These are phyloP conservation scores for Cadophora luteo-olivacea DNA, from an alignment of 2,329 filamentous ascomycete genomes.

Conservation along the genomic window DNA sequence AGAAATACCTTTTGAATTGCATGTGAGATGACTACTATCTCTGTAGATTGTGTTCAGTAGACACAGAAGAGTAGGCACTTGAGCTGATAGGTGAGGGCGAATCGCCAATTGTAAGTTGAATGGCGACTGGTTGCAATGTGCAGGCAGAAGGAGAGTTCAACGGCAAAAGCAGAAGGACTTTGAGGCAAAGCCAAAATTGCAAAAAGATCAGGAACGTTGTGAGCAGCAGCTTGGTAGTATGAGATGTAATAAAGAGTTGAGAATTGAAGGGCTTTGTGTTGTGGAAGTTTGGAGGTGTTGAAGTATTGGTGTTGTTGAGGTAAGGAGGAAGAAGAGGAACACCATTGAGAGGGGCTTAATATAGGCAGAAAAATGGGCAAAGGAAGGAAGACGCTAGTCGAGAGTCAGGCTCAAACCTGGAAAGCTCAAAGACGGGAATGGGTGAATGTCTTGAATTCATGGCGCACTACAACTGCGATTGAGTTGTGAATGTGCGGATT, in stretches of 20 bases:
- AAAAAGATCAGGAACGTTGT: background rate
- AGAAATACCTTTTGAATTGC: too few relatives aligned
- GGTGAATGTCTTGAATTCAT: background rate
- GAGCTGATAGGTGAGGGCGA: background rate
- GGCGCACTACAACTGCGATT: background rate
- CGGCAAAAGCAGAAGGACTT: background rate
- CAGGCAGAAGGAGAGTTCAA: background rate
- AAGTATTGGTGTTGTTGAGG: background rate
- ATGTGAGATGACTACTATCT: too few relatives aligned
- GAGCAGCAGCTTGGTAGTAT: background rate
- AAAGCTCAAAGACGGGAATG: background rate
- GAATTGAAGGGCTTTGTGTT: background rate
- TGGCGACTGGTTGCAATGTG: background rate
- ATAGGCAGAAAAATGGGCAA: background rate
- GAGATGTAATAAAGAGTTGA: background rate
- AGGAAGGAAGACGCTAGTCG: background rate
- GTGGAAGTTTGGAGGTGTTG: background rate
- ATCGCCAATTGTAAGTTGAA: background rate
- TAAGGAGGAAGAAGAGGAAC: background rate
- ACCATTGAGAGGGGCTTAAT: background rate
- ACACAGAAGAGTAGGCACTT: background rate
- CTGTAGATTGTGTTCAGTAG: too few relatives aligned
- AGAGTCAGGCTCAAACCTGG: background rate
- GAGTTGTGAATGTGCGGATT: constrained; percentile 2
- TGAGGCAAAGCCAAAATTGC: background rate